Evolutionary conservation across 1,284 basidiomycete species (phyloP).

Genomic region (Vanrija sp.): DNA sequence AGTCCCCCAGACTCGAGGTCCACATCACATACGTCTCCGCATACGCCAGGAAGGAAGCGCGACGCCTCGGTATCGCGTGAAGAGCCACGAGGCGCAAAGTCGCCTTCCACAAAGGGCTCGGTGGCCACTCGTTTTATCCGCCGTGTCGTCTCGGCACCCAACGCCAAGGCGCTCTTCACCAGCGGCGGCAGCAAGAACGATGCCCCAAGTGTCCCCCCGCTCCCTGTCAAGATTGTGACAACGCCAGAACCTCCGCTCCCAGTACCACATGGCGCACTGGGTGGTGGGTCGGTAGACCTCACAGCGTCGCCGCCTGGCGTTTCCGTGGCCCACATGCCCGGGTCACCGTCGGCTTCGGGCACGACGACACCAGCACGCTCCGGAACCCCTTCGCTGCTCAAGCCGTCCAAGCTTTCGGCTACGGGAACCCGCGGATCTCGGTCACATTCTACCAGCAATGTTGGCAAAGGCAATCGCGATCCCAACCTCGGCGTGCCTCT

Average conservation of each 20-base stretch:
- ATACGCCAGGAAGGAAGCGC: not conserved
- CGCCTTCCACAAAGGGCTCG: slow-evolving; percentile 19
- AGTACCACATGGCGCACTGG: too few species aligned
- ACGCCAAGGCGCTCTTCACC: slow-evolving; percentile 83
- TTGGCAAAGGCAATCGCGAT: slow-evolving; percentile 25
- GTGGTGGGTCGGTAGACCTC: slow-evolving; percentile 4
- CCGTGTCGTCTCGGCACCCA: slow-evolving; percentile 92
- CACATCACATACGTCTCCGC: not conserved
- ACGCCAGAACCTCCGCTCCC: not conserved
- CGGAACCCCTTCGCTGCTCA: slow-evolving; percentile 45
- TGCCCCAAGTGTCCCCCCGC: slow-evolving; percentile 32
- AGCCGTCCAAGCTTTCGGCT: slow-evolving; percentile 33
- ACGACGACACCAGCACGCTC: slow-evolving; percentile 52
- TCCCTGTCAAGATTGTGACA: slow-evolving; percentile 22
- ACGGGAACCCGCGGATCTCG: slow-evolving; percentile 15
- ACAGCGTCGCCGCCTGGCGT: slow-evolving; percentile 21
- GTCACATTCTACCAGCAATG: slow-evolving; percentile 20
- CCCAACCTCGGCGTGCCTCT: not conserved
- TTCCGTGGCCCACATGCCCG: slow-evolving; percentile 64
- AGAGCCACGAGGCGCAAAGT: not conserved
- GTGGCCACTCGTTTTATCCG: slow-evolving; percentile 77
- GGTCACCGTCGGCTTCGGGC: not conserved
- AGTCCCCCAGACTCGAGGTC: not conserved
- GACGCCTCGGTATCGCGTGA: not conserved
- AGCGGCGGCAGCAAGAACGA: slow-evolving; percentile 10